phyloP scores from a whole-genome alignment of 768 basidiomycete species.

The Mycena indigotica region DNA sequence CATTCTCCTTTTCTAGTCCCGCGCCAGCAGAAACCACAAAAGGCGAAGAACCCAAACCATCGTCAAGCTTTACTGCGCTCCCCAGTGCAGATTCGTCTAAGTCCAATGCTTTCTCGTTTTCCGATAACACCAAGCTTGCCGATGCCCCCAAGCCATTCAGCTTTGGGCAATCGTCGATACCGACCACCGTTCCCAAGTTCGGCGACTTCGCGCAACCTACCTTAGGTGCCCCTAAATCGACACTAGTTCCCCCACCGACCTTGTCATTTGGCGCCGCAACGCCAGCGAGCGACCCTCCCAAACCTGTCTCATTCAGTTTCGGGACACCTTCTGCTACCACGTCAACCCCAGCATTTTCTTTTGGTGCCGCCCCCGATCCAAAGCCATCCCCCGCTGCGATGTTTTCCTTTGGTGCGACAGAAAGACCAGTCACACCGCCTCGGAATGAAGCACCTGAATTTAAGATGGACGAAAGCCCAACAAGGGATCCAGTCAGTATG shows the following conservation, averaged over 20 bases:
- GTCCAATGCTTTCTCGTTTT: conserved; percentile 17
- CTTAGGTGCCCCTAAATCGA: conserved; percentile 20
- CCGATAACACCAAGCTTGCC: conserved; percentile 19
- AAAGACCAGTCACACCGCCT: conserved; percentile 66
- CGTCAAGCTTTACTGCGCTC: background rate
- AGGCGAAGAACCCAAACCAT: conserved; percentile 8
- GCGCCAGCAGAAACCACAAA: conserved; percentile 2
- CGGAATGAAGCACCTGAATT: conserved; percentile 65
- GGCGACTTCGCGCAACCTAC: conserved; percentile 25
- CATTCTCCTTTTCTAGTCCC: conserved; percentile 12
- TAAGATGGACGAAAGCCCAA: conserved; percentile 83
- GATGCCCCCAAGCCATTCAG: conserved; percentile 10
- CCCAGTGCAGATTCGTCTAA: conserved; percentile 32
- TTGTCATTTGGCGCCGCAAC: conserved; percentile 53
- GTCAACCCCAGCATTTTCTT: conserved; percentile 42
- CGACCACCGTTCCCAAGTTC: conserved; percentile 34
- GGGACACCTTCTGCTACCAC: conserved; percentile 31
- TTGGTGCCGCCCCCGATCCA: conserved; percentile 41
- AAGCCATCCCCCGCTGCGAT: conserved; percentile 51
- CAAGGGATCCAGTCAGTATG: conserved; percentile 55
- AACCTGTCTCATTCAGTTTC: conserved; percentile 42
- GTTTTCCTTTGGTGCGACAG: conserved; percentile 55
- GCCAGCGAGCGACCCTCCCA: conserved; percentile 9
- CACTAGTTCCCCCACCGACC: conserved; percentile 25
- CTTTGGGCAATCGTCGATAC: background rate